Base-by-base conservation (phyloP, 2,329 filamentous ascomycete species). In the Colletotrichum graminicola region DNA sequence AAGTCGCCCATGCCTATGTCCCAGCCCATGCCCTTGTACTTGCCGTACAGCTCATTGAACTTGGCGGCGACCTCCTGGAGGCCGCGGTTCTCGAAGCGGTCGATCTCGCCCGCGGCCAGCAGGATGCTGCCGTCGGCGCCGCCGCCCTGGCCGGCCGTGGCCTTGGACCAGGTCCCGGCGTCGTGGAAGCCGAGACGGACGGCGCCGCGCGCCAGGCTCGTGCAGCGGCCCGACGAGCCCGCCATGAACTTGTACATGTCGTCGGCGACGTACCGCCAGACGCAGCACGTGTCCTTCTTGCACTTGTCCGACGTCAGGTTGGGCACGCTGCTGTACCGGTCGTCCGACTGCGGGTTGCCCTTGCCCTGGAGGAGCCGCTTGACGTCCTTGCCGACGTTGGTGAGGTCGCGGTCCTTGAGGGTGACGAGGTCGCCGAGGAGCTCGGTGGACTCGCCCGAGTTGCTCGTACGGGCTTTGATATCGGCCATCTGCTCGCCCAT, bases 1-100 rank as follows among this genome's bases (percentile, higher is more conserved):
- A 90, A 80, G 75, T 90, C 88, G 41, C 86, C 87, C 74, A 85
- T 85, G 8, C 83, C 81, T 23, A 89, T 82, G n/a, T 76, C 72
- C 41, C 75, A 79, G 49, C 73, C 73, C 63, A 65, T 52, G 26
- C 41, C 47, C 47, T 66, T 66, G 74, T 83, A 86, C 74, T 85
- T 83, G 36, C 76, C 63, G 72, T 83, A 83, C 67, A 87, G 80
- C 11, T 73, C 71, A 14, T 79, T 76, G 47, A 85, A 81, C 51
- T 82, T 75, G 10, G 61, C 72, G 29, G 84, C 82, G 63, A 87
- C 84, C 3, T 79, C 80, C 49, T 83, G 77, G 2, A 90, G 78
- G 7, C 87, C 87, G 29, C 80, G 78, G 77, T 89, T 87, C 65
- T 85, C 84, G 2, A 74, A 45, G 2, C 82, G 77, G 2, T 67